Base-by-base conservation (phyloP, 2,329 filamentous ascomycete species). In the Cladophialophora yegresii region DNA sequence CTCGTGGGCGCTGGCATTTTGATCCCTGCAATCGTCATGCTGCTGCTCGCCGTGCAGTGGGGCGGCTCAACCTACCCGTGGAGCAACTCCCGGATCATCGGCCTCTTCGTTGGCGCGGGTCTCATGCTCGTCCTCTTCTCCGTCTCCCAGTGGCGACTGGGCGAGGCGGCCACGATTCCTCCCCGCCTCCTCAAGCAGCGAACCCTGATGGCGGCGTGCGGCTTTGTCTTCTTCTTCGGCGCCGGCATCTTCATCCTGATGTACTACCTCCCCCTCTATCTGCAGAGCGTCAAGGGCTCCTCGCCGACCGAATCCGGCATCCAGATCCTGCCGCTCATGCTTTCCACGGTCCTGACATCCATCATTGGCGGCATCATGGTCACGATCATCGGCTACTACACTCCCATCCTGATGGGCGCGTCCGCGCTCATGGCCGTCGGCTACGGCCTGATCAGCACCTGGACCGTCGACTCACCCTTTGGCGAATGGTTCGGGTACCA, bases 31-130 rank as follows among this genome's bases (percentile, higher is more conserved):
- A n/a, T 72, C 73, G 30, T 73, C 72, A 53, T 78, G 77, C 13
- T 70, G 68, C 74, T 83, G 55, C 74, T 83, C 3, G 81, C 80
- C n/a, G 73, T 83, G 0, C 79, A 83, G 69, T 83, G 79, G 71
- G 82, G 79, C 53, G 81, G 81, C 2, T 72, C 76, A 33, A 75
- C 75, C 0, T 74, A 82, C 59, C 57, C 75, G 13, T 84, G 81
- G 81, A 73, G 73, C 64, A 83, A 74, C 83, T 85, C 72, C 82
- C 85, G 72, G 76, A 78, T 23, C 77, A 83, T 64, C 77, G 68
- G 70, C 16, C 68, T 67, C 33, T 60, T 73, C 40, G 67, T 73
- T 61, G 70, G 69, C 22, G 70, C 70, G 22, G 66, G 64, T 23
- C 51, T 72, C 10, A 56, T 73, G 22, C 57, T 72, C 61, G 58